Percentiles rank a stretch among this genome's conserved stretches.
Evolutionary conservation across 352 stramenopile species (phyloP).

Genomic region (Phytophthora sojae): DNA sequence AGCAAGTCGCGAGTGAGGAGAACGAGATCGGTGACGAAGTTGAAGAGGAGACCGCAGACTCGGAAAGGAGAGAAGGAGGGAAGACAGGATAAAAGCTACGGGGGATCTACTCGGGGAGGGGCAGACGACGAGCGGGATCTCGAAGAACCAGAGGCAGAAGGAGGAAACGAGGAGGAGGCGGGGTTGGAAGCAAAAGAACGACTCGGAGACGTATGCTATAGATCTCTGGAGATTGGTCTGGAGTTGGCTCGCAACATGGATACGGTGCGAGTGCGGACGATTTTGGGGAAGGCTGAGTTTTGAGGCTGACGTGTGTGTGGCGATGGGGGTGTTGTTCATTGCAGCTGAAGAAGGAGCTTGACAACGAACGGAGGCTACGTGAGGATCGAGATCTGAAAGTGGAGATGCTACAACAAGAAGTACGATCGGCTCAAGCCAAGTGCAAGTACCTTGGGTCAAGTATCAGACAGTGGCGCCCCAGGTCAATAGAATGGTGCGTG

Average conservation of each 20-base stretch:
- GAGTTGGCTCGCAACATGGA: too few relatives aligned
- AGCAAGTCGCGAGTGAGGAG: conserved; percentile 8
- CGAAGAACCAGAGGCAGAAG: conserved; percentile 1
- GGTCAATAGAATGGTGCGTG: conserved; percentile 49
- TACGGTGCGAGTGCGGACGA: too few relatives aligned
- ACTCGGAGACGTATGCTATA: conserved; percentile 50
- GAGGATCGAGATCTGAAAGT: conserved; percentile 48
- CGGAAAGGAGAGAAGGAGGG: background rate
- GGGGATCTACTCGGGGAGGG: background rate
- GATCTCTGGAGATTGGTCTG: too few relatives aligned
- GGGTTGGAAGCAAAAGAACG: conserved; percentile 14
- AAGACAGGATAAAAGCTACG: background rate
- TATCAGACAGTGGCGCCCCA: conserved; percentile 40
- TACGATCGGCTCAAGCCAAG: conserved; percentile 44
- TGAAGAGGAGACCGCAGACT: conserved; percentile 7
- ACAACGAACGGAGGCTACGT: conserved; percentile 35
- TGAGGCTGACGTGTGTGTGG: too few relatives aligned
- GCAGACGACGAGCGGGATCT: background rate
- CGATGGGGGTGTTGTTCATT: too few relatives aligned
- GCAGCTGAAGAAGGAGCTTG: conserved; percentile 43
- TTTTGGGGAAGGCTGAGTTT: too few relatives aligned
- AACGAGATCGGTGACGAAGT: background rate
- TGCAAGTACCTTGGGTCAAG: conserved; percentile 56
- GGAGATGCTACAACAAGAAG: conserved; percentile 49
- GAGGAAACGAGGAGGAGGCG: conserved; percentile 5